Evolutionary conservation across 805 yeast genomes (phyloP), one percentile per base, ranked within the genome.

Genomic region (Yarrowia bubula): DNA sequence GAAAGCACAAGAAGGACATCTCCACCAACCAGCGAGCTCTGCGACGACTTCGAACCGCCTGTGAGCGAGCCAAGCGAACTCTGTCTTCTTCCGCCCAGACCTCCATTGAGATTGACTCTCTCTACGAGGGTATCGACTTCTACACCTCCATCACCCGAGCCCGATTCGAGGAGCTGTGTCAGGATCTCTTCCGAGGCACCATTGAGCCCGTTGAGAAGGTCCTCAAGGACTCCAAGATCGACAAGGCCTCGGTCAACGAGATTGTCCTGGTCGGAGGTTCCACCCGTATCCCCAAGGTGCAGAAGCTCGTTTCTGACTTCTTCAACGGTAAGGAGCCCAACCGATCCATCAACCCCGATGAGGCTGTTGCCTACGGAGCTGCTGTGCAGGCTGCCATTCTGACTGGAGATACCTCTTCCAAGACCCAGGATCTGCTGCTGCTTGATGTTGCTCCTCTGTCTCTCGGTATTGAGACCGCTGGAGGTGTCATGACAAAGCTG

Each of bases 341-440:
- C 55, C 55, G 55, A 13, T 48, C 55, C 55, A 48, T 48, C 41
- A 48, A 48, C 55, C 55, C 55, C 55, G 55, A 48, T 84, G 97
- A 92, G 83, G 97, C 97, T 75, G 97, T 92, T 79, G 97, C 97
- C 75, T 92, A 92, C 82, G 97, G 97, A 88, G 97, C 97, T 72
- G 97, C 97, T 70, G 97, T 92, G 71, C 97, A 92, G 84, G 97
- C 97, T 71, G 97, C 97, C 72, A 92, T 92, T 76, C 85, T 92
- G 77, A 86, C 97, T 68, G 97, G 98, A 82, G 97, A 92, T 81
- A 87, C 93, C 72, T 92, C 97, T 39, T 87, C 96, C 68, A 91
- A 91, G 88, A 92, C 97, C 68, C 97, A 92, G 83, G 97, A 92
- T 79, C 83, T 92, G 78, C 83, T 93, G 77, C 84, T 92, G 76